Base-by-base conservation (phyloP, 2,329 filamentous ascomycete species). In the Diaporthe australafricana region DNA sequence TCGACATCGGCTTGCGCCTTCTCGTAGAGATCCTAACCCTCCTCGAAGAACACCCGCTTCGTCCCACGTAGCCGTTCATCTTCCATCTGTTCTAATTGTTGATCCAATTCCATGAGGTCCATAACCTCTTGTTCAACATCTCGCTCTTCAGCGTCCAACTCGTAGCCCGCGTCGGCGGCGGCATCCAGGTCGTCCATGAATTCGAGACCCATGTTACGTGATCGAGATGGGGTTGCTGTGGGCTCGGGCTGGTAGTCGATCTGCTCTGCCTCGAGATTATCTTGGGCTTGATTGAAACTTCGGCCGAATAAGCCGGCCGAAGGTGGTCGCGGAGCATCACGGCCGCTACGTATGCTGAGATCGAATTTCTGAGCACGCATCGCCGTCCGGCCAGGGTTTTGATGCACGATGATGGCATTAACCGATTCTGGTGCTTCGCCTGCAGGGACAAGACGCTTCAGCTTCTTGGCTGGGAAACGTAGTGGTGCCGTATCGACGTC, bases 41-140 rank as follows among this genome's bases (percentile, higher is more conserved):
- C 83, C 70, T 87, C 86, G 74, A 88, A 89, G 72, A 88, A 84
- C 68, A 87, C 86, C 77, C 84, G 84, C 80, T 87, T 88, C 69
- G 83, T 83, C 57, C 85, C 86, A 69, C 81, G 83, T 42, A 83
- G 83, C 56, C 85, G 81, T 42, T 84, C 83, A 48, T 80, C 82
- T 69, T 90, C 86, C 87, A 92, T 83, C 63, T 81, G 83, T 60
- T 89, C 85, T 67, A 92, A 79, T 62, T 86, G 87, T 72, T 88
- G 86, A 75, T 92, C 90, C 76, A 92, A 90, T 75, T 90, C 89
- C 85, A 91, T 88, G 55, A 92, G 89, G 77, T 91, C 89, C 75
- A 92, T 83, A 84, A 91, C 87, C 79, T 91, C 89, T 38, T 85
- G 84, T 77, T 91, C 89, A 16, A 90, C 83, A 70, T 90, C 85